Evolutionary conservation across 2,329 filamentous ascomycete genomes (phyloP), one percentile per base, ranked within the genome.

Genomic region (Alternaria triticina): DNA sequence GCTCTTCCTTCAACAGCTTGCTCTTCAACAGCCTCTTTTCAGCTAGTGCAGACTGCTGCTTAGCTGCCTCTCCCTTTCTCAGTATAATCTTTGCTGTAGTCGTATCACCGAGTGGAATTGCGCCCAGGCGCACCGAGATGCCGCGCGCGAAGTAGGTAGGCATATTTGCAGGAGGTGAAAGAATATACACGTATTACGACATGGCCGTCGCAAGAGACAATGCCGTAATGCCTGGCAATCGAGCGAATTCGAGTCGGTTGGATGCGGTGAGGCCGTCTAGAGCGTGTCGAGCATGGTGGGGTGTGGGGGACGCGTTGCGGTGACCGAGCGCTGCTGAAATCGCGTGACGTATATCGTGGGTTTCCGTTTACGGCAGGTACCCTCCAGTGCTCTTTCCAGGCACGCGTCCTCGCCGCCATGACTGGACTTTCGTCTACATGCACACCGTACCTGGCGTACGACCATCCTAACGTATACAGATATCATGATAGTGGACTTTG

Each of bases 61-160:
- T 68, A n/a, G 74, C 74, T 5, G 47, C 25, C 4, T 64, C 64
- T 30, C 70, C 69, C 57, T 74, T 78, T 36, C 61, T 71, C 17
- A 67, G 45, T 15, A 66, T 62, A 9, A 77, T 64, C 2, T 72
- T 50, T 17, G 49, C 61, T 13, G 75, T 77, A 45, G 73, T 71
- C 3, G 76, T 71, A 20, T 73, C 71, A 4, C 59, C 56, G n/a
- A 80, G 73, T n/a, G 68, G 59, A 36, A 68, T 59, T 8, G 69
- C 61, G 22, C 68, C 71, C 44, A 80, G 67, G 27, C 66, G 68
- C 30, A 74, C 64, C 15, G 71, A 64, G 17, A 78, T 59, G 55
- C 73, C 71, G 15, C 69, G 66, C 49, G 75, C 68, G 65, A 72
- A 57, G 51, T 79, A 78, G n/a, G 65, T 67, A 30, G 77, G 78